Percentiles rank a stretch among this genome's conserved stretches.
Evolutionary conservation across 768 basidiomycete genomes (phyloP).

Genomic region (Phlebiopsis flavidoalba): DNA sequence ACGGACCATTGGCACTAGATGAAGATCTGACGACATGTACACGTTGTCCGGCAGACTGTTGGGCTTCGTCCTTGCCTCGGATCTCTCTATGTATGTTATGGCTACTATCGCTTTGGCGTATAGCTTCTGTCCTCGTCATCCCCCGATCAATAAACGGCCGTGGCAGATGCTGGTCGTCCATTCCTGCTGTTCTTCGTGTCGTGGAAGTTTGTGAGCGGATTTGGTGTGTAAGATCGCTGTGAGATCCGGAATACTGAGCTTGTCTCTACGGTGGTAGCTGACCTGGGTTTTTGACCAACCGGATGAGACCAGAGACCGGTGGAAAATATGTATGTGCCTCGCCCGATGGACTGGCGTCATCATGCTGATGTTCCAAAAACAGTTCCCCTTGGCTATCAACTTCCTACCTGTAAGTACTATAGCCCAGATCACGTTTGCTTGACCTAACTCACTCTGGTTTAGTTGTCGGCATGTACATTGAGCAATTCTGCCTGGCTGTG

Average conservation of each 20-base stretch:
- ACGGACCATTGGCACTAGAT: background rate
- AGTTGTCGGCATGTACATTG: constrained; percentile 70
- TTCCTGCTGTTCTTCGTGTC: constrained; percentile 55
- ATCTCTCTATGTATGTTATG: constrained; percentile 47
- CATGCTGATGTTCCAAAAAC: constrained; percentile 4
- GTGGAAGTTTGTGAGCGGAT: constrained; percentile 46
- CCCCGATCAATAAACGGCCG: constrained; percentile 61
- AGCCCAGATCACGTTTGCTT: background rate
- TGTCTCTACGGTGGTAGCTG: constrained; percentile 35
- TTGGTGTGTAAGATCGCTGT: background rate
- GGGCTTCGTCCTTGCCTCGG: constrained; percentile 42
- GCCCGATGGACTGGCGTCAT: constrained; percentile 16
- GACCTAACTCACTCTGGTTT: background rate
- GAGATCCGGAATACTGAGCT: background rate
- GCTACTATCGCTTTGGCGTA: constrained; percentile 53
- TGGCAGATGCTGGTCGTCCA: constrained; percentile 53
- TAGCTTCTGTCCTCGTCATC: constrained; percentile 57
- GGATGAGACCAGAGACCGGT: constrained; percentile 43
- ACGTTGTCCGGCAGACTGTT: constrained; percentile 39
- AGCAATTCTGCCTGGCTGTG: constrained; percentile 58
- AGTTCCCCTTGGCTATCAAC: constrained; percentile 37
- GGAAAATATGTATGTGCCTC: constrained; percentile 8
- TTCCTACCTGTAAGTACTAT: constrained; percentile 40
- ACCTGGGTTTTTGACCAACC: constrained; percentile 49
- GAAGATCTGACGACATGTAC: background rate